Evolutionary conservation across 2,329 filamentous ascomycete species (phyloP), one percentile per base, ranked within the genome.

Genomic region (Phoma sp.): DNA sequence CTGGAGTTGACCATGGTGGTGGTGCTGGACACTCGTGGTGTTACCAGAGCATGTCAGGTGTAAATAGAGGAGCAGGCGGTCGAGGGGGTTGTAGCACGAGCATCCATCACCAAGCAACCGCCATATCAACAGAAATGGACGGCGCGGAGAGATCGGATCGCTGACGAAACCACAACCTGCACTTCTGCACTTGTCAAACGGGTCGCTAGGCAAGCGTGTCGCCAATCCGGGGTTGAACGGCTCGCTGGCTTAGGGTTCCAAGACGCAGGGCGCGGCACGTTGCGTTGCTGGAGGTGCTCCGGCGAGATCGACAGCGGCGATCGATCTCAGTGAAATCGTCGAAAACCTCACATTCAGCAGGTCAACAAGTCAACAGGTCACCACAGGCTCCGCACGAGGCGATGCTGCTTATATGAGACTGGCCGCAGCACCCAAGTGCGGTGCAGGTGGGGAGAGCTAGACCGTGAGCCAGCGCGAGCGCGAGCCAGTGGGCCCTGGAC

Each of bases 401-500:
- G 33, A 15, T 36, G 32, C 51, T 51, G 53, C 48, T 56, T 59
- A 53, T 56, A 52, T 43, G 45, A 26, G 26, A 43, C 34, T 43
- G 23, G 51, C 51, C 51, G 38, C 51, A 48, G 32, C 38, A 20
- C 34, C 17, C 38, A 17, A 30, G 32, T 26, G 46, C 47, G 25
- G 42, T 55, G 51, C 40, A 47, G 45, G 25, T 48, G 45, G 43
- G 37, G 33, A 42, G 36, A 48, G 36, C 55, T 57, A 49, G 42
- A 42, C 68, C 75, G 32, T 30, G 83, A 1, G 83, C 85, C 42
- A 83, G 85, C 53, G 72, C 82, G 32, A 83, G 85, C 53, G 72
- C 82, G 32, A 91, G 91, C 62, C 78, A 82, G 29, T 75, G 39
- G 47, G 47, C 39, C 46, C 42, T 33, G 80, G 42, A 87, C 90